phyloP scores from a whole-genome alignment of 2,329 filamentous ascomycete genomes.

The Xylariaceae sp. region DNA sequence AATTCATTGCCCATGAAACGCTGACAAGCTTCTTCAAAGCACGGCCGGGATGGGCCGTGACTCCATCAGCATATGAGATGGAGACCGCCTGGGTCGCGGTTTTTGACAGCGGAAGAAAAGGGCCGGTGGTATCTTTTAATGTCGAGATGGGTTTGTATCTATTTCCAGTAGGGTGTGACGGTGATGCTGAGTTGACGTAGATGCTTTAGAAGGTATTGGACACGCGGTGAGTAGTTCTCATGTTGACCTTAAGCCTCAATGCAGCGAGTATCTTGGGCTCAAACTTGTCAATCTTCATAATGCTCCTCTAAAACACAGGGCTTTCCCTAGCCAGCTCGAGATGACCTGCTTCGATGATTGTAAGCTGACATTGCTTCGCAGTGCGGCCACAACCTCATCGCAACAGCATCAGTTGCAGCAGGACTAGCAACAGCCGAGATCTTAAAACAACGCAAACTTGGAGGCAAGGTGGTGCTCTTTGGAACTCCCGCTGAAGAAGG shows the following conservation, averaged over 20 bases:
- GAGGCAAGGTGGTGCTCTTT: constrained; percentile 45
- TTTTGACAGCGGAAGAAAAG: constrained; percentile 44
- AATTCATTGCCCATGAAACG: constrained; percentile 48
- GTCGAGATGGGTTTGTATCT: constrained; percentile 42
- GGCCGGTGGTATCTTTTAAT: constrained; percentile 46
- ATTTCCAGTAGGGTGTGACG: not conserved
- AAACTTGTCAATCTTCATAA: too few relatives aligned
- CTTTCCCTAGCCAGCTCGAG: too few relatives aligned
- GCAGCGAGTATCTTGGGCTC: too few relatives aligned
- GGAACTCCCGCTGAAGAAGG: constrained; percentile 56
- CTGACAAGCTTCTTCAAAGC: constrained; percentile 46
- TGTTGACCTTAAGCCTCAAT: too few relatives aligned
- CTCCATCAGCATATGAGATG: constrained; percentile 48
- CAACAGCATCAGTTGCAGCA: constrained; percentile 45
- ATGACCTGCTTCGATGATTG: too few relatives aligned
- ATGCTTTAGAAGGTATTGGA: constrained; percentile 49
- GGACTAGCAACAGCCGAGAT: constrained; percentile 46
- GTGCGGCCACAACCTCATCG: constrained; percentile 56
- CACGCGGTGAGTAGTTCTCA: constrained; percentile 35
- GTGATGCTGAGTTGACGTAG: constrained; percentile 27
- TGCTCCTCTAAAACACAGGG: too few relatives aligned
- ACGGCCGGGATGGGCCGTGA: constrained; percentile 48
- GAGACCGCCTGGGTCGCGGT: constrained; percentile 52
- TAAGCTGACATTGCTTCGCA: too few relatives aligned
- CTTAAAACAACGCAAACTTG: constrained; percentile 39